A percentile compares a stretch with the other conserved stretches of the same genome.
Conservation (phyloP, 2,329 filamentous ascomycete genomes). For the Diaporthe batatas region DNA sequence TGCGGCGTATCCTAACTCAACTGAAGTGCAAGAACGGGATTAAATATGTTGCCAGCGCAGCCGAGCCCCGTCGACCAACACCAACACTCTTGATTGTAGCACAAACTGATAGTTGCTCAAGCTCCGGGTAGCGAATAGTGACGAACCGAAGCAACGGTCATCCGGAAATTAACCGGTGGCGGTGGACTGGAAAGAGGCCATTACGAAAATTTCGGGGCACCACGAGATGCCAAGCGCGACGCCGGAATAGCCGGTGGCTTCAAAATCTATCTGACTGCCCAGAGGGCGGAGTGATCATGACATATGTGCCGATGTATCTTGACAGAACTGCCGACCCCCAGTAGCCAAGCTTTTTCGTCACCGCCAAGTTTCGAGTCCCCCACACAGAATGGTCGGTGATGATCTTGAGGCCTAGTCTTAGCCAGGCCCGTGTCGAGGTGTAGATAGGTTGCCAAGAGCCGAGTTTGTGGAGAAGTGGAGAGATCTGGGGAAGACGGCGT, state of each 20-base stretch:
- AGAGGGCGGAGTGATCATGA: not conserved
- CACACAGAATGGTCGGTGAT: not conserved
- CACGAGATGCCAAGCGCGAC: conserved; percentile 10
- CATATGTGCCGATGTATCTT: conserved; percentile 4
- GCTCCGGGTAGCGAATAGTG: not conserved
- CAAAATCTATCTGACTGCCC: not conserved
- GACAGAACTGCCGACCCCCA: conserved; percentile 6
- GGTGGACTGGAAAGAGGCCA: not conserved
- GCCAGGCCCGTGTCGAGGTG: not conserved
- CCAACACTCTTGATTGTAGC: not conserved
- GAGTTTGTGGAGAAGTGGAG: conserved; percentile 24
- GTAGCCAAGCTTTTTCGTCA: not conserved
- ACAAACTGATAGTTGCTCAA: too few species aligned
- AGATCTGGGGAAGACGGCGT: conserved; percentile 2
- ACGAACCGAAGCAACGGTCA: not conserved
- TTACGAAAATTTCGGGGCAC: conserved; percentile 7
- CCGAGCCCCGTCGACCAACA: not conserved
- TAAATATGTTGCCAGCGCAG: not conserved
- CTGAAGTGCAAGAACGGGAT: not conserved
- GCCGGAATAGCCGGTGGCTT: conserved; percentile 2
- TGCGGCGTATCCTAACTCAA: not conserved
- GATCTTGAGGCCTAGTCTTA: not conserved
- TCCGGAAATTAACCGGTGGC: conserved; percentile 8
- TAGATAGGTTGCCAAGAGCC: conserved; percentile 2
- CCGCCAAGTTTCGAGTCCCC: not conserved